Conservation (phyloP, 305 asterid species). For the Rubia tinctorum region DNA sequence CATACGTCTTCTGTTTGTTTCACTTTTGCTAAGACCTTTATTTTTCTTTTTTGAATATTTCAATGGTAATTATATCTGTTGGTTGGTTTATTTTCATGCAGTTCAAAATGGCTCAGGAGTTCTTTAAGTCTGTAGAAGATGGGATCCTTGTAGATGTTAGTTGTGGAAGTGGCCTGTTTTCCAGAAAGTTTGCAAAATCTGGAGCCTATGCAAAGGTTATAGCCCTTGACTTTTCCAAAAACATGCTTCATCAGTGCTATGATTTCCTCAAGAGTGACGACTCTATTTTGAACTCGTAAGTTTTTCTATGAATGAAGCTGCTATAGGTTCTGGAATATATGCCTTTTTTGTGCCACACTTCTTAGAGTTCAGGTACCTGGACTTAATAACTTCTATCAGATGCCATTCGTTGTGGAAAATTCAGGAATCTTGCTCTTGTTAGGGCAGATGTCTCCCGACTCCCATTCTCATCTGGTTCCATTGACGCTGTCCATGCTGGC, state of each 20-base stretch:
- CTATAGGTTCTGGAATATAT: background rate
- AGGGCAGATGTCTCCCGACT: conserved; percentile 95
- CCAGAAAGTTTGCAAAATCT: conserved; percentile 83
- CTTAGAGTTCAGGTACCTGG: background rate
- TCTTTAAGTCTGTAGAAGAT: conserved; percentile 68
- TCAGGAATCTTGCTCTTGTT: conserved; percentile 87
- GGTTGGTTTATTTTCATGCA: conserved; percentile 33
- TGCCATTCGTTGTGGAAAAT: conserved; percentile 12
- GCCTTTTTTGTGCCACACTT: background rate
- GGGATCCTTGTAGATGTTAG: conserved; percentile 88
- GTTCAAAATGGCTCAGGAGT: conserved; percentile 92
- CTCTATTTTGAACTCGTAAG: conserved; percentile 65
- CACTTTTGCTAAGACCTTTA: background rate
- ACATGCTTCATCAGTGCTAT: conserved; percentile 89
- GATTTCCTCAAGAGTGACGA: conserved; percentile 73
- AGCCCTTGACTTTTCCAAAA: conserved; percentile 94
- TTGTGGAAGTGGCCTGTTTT: conserved; percentile 95
- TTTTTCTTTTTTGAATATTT: conserved; percentile 1
- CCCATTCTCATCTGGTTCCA: conserved; percentile 82
- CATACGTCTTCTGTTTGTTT: background rate
- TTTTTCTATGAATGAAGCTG: conserved; percentile 3
- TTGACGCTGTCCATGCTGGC: conserved; percentile 96
- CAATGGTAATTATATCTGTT: conserved; percentile 4
- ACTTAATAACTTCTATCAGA: background rate
- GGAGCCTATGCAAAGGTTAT: conserved; percentile 71